Conservation (phyloP, 2,329 filamentous ascomycete species). For the Calonectria hongkongensis region DNA sequence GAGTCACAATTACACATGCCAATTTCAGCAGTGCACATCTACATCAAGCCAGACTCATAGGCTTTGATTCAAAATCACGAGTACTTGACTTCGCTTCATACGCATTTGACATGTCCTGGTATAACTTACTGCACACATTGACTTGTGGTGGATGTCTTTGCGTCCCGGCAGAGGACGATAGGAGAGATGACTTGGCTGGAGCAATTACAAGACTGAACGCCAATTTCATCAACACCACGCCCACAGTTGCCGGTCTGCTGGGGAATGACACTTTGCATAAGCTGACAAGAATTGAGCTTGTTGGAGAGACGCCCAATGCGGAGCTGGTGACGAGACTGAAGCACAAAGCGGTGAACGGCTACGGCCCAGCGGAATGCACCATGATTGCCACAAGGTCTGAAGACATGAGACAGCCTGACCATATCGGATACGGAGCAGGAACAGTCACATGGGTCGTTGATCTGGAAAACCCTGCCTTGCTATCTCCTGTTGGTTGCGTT, state of each 20-base stretch:
- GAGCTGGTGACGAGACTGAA: conserved; percentile 23
- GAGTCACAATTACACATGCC: conserved; percentile 13
- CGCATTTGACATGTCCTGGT: conserved; percentile 35
- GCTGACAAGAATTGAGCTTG: conserved; percentile 7
- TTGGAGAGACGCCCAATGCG: conserved; percentile 15
- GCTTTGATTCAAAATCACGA: conserved; percentile 24
- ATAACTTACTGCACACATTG: conserved; percentile 24
- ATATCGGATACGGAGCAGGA: conserved; percentile 19
- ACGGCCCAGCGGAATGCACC: conserved; percentile 27
- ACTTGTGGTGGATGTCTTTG: conserved; percentile 33
- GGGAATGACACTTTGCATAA: neutral
- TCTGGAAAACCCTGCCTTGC: conserved; percentile 3
- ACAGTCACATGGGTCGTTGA: conserved; percentile 25
- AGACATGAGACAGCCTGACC: conserved; percentile 8
- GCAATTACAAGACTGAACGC: conserved; percentile 18
- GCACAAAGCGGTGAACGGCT: conserved; percentile 26
- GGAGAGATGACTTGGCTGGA: conserved; percentile 21
- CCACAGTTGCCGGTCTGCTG: conserved; percentile 24
- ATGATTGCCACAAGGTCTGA: conserved; percentile 15
- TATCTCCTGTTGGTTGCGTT: conserved; percentile 28
- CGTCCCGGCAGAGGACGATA: conserved; percentile 34
- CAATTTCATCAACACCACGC: conserved; percentile 19
- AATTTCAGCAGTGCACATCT: conserved; percentile 15
- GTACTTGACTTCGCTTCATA: conserved; percentile 24
- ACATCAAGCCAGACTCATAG: conserved; percentile 19